Conservation (phyloP, 495 filamentous ascomycete species). For the Geoglossum glabrum region DNA sequence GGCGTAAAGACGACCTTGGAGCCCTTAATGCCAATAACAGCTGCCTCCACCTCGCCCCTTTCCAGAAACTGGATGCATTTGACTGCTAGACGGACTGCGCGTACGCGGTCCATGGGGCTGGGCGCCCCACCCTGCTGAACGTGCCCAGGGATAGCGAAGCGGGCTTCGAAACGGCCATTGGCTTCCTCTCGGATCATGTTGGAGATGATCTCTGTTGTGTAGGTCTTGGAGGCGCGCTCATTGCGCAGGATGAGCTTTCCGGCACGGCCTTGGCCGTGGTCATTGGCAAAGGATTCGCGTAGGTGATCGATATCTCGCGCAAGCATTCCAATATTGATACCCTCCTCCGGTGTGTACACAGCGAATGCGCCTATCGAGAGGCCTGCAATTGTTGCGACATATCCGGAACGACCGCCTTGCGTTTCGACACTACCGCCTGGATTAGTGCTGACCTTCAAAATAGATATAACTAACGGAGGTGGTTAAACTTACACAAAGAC, state of each 20-base stretch:
- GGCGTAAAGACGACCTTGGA: slow-evolving; percentile 71
- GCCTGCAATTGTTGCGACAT: slow-evolving; percentile 79
- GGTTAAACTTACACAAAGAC: slow-evolving; percentile 49
- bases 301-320: slow-evolving; percentile 79
- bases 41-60: slow-evolving; percentile 44
- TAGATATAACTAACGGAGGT: background rate
- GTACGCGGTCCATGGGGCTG: slow-evolving; percentile 79
- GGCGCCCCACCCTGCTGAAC: slow-evolving; percentile 93
- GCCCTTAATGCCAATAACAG: slow-evolving; percentile 84
- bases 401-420: slow-evolving; percentile 86
- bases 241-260: slow-evolving; percentile 91
- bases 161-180: slow-evolving; percentile 78
- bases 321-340: slow-evolving; percentile 84
- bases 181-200: slow-evolving; percentile 92
- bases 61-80: slow-evolving; percentile 83
- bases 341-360: slow-evolving; percentile 94
- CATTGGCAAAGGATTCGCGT: slow-evolving; percentile 62
- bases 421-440: slow-evolving; percentile 44
- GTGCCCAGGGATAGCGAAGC: slow-evolving; percentile 83
- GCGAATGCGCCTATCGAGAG: slow-evolving; percentile 80
- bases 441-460: background rate
- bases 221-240: slow-evolving; percentile 75
- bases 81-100: slow-evolving; percentile 79
- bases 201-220: slow-evolving; percentile 80
- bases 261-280: slow-evolving; percentile 75